These are phyloP conservation scores for Yamagishiella unicocca DNA, from an alignment of 139 green algal species.

Conservation along the genomic window DNA sequence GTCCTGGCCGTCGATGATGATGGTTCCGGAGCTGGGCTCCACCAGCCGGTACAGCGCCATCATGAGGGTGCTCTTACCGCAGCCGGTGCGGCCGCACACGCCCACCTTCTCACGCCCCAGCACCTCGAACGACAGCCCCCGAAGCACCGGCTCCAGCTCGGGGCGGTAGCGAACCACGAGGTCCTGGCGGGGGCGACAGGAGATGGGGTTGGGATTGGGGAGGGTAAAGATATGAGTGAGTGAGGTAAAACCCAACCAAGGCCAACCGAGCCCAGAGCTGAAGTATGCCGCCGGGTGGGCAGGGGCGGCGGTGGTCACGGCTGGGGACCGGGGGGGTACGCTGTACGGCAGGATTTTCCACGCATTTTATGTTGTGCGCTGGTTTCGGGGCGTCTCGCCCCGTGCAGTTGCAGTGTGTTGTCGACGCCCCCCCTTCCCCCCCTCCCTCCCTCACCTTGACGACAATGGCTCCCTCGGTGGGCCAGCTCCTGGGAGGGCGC, in stretches of 20 bases:
- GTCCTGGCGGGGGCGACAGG: not conserved
- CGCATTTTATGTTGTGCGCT: no score
- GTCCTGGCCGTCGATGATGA: conserved; percentile 93
- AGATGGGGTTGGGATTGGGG: not conserved
- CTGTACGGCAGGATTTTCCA: no score
- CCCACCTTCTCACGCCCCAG: conserved; percentile 67
- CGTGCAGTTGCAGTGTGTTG: no score
- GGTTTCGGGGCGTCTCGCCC: no score
- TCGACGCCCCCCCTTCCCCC: no score
- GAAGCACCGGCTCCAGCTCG: conserved; percentile 80
- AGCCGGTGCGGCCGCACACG: conserved; percentile 83
- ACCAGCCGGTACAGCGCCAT: conserved; percentile 84
- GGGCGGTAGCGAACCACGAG: conserved; percentile 74
- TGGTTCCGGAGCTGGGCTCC: conserved; percentile 81
- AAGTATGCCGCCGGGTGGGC: no score
- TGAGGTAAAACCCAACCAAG: not conserved
- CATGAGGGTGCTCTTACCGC: conserved; percentile 73
- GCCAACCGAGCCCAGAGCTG: no score
- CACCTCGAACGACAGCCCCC: conserved; percentile 78
- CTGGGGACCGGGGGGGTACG: no score
- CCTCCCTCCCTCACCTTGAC: conserved; percentile 50
- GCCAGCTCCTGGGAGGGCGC: conserved; percentile 71
- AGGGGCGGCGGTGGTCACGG: no score
- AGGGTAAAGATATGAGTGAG: not conserved
- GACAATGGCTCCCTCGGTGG: conserved; percentile 64